Evolutionary conservation across 306 rosid species (phyloP).

Genomic region (Medicago ruthenica): DNA sequence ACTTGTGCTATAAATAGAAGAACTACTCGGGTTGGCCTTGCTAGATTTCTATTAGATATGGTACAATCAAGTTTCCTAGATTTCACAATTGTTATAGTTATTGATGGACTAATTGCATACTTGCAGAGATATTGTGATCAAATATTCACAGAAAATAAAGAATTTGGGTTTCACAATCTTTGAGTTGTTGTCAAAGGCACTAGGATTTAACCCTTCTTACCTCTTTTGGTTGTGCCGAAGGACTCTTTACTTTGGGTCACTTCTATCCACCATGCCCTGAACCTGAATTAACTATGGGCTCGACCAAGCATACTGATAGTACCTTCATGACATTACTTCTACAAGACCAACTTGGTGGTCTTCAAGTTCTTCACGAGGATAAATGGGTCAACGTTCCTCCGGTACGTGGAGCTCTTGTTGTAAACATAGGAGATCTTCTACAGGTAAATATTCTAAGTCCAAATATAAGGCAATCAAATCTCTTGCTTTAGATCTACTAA

Average conservation of each 20-base stretch:
- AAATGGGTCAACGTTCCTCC: background rate
- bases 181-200: conserved; percentile 57
- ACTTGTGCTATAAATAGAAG: no score
- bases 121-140: conserved; percentile 46
- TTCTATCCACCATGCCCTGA: conserved; percentile 43
- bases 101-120: background rate
- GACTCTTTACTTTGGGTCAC: conserved; percentile 15
- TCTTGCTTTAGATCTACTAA: no score
- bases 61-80: background rate
- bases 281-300: conserved; percentile 41
- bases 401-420: background rate
- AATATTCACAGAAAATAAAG: conserved; percentile 48
- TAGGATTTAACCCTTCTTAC: conserved; percentile 34
- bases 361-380: conserved; percentile 41
- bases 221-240: conserved; percentile 44
- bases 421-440: no score
- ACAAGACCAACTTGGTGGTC: conserved; percentile 60
- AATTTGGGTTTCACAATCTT: conserved; percentile 43
- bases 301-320: conserved; percentile 38
- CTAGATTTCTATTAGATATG: no score
- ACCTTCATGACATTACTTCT: conserved; percentile 49
- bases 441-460: conserved; percentile 20
- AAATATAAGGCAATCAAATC: no score
- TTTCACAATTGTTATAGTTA: background rate
- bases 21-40: no score